These are phyloP conservation scores for Mesembryanthemum crystallinum DNA, from an alignment of 148 eudicot species.

Conservation along the genomic window DNA sequence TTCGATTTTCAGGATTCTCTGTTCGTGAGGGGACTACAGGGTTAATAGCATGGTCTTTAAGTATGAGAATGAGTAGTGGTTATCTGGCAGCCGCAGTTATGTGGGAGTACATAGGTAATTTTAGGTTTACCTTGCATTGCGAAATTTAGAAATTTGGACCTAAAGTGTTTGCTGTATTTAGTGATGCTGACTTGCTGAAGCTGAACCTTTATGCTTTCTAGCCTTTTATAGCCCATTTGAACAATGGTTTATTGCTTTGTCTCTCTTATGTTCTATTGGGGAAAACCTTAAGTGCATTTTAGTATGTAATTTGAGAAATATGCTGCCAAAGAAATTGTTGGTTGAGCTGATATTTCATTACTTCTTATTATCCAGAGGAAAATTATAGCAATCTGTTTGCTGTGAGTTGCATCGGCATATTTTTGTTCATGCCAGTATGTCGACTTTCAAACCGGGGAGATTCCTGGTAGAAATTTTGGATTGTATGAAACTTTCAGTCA, in stretches of 20 bases:
- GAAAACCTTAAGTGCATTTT: no score
- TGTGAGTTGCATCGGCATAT: not conserved
- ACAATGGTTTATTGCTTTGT: not conserved
- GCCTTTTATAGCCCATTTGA: not conserved
- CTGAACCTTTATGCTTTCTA: constrained; percentile 6
- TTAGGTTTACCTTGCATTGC: constrained; percentile 21
- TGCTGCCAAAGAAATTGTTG: not conserved
- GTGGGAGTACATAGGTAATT: constrained; percentile 41
- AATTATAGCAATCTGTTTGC: not conserved
- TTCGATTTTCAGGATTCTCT: constrained; percentile 33
- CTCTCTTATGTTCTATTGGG: not conserved
- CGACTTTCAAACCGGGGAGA: not conserved
- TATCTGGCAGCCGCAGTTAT: constrained; percentile 29
- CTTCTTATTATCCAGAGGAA: not conserved
- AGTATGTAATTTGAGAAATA: not conserved
- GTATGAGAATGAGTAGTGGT: constrained; percentile 31
- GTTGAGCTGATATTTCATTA: not conserved
- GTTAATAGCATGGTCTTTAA: constrained; percentile 20
- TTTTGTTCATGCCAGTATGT: not conserved
- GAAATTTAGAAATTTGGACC: constrained; percentile 9
- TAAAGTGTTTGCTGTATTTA: constrained; percentile 32
- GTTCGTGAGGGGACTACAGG: constrained; percentile 26
- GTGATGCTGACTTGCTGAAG: constrained; percentile 25
- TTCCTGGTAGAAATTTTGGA: not conserved
- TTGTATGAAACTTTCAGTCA: not conserved